Base-by-base conservation (phyloP, 768 basidiomycete species). In the Tephrocybe sp. region DNA sequence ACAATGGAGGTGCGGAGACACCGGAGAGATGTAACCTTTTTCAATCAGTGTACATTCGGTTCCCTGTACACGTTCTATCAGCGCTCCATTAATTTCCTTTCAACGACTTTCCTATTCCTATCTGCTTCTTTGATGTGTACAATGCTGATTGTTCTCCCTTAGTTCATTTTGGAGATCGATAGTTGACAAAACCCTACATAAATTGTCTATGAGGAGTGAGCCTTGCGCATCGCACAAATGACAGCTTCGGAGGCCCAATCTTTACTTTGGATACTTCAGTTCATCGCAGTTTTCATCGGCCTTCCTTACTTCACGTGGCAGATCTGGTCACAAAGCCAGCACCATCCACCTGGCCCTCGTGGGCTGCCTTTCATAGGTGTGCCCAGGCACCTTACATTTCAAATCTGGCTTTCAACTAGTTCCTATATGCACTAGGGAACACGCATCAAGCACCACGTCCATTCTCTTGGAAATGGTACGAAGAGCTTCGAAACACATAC, bases 391-490 rank as follows among this genome's bases (percentile, higher is more conserved):
- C n/a, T 31, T 9, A 4, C 5, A 41, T n/a, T 5, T 19, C 16
- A 19, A 12, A 16, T 37, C 35, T 37, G 12, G 35, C 16, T 19
- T n/a, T n/a, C n/a, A n/a, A n/a, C n/a, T n/a, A n/a, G n/a, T n/a
- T n/a, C n/a, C n/a, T n/a, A n/a, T n/a, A n/a, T n/a, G n/a, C n/a
- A n/a, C n/a, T 13, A 48, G 47, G 47, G 6, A 49, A 49, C 19
- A 49, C 47, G 5, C 47, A 49, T 16, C 47, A 49, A 32, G 47
- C 47, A 5, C 47, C 47, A 26, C 36, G 47, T 21, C 47, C 47
- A 9, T 49, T 49, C 31, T 49, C 47, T n/a, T 49, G 47, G 47
- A 49, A 49, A 39, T 49, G 47, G 47, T 49, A 49, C 25, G 47
- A 49, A 31, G 25, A 38, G n/a, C 30, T 49, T 26, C 34, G 34